Evolutionary conservation across 345 rosid species (phyloP), one percentile per base, ranked within the genome.

Genomic region (Odontarrhena argentea): DNA sequence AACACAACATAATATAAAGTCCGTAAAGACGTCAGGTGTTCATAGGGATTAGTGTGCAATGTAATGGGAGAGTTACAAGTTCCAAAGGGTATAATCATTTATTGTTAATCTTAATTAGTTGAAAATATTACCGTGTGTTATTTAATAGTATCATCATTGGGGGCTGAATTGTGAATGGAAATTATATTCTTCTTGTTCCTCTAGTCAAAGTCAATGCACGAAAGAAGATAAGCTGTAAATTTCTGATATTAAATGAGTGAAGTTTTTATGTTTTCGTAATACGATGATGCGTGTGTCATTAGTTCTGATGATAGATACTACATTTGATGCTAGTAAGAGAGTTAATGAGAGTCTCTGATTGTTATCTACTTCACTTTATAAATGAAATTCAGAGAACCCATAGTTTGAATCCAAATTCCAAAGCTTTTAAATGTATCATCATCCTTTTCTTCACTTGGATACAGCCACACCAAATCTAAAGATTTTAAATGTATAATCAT

Each of bases 181-280:
- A n/a, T 3, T 46, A 12, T 55, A 1, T 57, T 38, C 37, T 1
- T 49, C 32, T 0, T 38, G 9, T 38, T 38, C 0, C 42, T 55
- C 10, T 51, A 72, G 70, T 56, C 70, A 72, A 57, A 65, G 76
- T 72, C 70, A 72, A 57, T 71, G 65, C 70, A 64, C 64, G 59
- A 71, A 42, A 71, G 65, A 55, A 35, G 51, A 71, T 47, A 47
- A 49, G 11, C 28, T 50, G 32, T 58, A 30, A 12, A 9, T 5
- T 59, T n/a, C 49, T 28, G 7, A 51, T 42, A 50, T 6, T 59
- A 32, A 60, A 42, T 69, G 53, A 60, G 22, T 50, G 2, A 24
- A 68, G 49, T 14, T 48, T 37, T 38, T 57, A 1, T 11, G 49
- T 48, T 28, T 58, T 37, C 10, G 41, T 42, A 13, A 3, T n/a